These are phyloP conservation scores for Meredithiella fracta DNA, from an alignment of 2,329 filamentous ascomycete species.

Conservation along the genomic window DNA sequence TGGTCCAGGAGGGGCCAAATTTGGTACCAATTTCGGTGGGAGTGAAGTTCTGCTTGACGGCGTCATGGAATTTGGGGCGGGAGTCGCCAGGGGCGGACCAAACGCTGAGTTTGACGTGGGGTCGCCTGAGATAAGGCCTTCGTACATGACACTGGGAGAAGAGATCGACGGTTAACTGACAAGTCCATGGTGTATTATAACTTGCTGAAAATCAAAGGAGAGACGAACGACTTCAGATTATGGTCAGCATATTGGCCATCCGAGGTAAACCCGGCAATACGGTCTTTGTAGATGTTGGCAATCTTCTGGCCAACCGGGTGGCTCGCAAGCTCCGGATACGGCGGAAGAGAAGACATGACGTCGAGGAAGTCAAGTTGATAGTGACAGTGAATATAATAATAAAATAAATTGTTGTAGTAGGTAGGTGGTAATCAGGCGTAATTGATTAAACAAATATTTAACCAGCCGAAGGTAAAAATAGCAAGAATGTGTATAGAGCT, in stretches of 20 bases:
- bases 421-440: too few species aligned
- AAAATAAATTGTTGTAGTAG: too few species aligned
- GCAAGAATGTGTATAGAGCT: too few species aligned
- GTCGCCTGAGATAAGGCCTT: too few species aligned
- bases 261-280: constrained; percentile 66
- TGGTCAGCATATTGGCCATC: constrained; percentile 61
- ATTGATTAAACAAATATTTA: too few species aligned
- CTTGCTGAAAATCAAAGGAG: not conserved
- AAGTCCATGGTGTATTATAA: too few species aligned
- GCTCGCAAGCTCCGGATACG: constrained; percentile 34
- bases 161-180: not conserved
- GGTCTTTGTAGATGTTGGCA: constrained; percentile 66
- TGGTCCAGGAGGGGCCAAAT: constrained; percentile 93
- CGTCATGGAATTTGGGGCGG: constrained; percentile 65
- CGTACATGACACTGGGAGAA: not conserved
- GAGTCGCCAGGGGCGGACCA: constrained; percentile 68
- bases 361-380: too few species aligned
- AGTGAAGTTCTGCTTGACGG: constrained; percentile 36
- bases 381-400: too few species aligned
- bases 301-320: constrained; percentile 61
- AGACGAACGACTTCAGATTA: constrained; percentile 52
- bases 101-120: constrained; percentile 25
- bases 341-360: not conserved
- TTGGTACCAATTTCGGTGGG: constrained; percentile 57
- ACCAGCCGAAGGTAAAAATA: too few species aligned